phyloP scores from a whole-genome alignment of 2,329 filamentous ascomycete genomes.

The Aspergillus versicolor region DNA sequence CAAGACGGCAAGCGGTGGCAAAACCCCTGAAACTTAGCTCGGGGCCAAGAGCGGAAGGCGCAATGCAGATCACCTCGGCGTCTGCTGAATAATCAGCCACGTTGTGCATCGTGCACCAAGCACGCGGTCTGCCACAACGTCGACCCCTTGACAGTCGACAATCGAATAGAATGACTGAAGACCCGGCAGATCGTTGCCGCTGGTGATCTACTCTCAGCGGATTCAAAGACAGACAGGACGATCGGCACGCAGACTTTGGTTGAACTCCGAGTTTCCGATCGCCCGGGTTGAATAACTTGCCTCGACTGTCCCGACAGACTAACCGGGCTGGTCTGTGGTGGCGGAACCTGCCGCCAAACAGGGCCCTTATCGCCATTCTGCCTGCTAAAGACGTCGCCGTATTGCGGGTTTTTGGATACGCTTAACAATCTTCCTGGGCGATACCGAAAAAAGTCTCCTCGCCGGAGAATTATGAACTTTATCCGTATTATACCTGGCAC shows the following conservation, averaged over 20 bases:
- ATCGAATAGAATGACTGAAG: too few relatives aligned
- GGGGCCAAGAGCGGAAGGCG: neutral
- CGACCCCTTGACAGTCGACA: neutral
- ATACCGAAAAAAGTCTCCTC: too few relatives aligned
- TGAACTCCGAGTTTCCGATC: neutral
- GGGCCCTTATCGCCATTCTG: conserved; percentile 4
- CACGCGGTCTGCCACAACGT: neutral
- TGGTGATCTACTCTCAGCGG: neutral
- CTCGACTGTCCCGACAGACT: neutral
- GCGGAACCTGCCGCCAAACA: neutral
- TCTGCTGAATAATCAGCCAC: conserved; percentile 2
- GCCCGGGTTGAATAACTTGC: neutral
- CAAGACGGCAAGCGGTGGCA: conserved; percentile 16
- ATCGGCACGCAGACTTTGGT: neutral
- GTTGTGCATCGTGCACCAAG: neutral
- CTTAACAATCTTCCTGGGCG: neutral
- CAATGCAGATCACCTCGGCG: conserved; percentile 5
- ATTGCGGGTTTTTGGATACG: neutral
- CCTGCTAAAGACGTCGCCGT: neutral
- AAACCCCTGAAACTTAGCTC: conserved; percentile 2
- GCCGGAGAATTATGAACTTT: conserved; percentile 6
- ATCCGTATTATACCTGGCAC: neutral
- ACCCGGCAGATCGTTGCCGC: too few relatives aligned
- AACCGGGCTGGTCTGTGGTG: neutral
- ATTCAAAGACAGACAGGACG: neutral